Evolutionary conservation across 1,284 basidiomycete species (phyloP), one percentile per base, ranked within the genome.

Genomic region (Xerocomus nothofagi): DNA sequence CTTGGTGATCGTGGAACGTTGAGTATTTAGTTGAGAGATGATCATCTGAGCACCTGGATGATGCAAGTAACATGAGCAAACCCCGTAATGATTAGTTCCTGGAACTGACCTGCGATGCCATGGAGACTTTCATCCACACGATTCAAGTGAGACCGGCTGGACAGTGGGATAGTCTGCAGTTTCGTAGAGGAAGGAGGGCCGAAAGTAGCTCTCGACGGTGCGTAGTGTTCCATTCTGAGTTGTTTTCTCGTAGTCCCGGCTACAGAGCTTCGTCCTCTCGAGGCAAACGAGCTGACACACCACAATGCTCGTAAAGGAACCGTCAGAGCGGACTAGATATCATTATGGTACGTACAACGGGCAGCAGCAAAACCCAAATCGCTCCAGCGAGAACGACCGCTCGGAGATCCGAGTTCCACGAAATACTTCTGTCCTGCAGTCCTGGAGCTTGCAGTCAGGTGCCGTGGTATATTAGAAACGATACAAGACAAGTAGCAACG

Each of bases 11-110:
- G 62, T 54, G 26, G 58, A 51, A 31, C 68, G 71, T 18, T 74
- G 74, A 5, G 67, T 57, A 9, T 64, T 69, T 24, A 85, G 71
- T 38, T 71, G 63, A 12, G 67, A 60, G 34, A 86, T 76, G 21
- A 84, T 65, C 29, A 70, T 66, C 49, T 74, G 71, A 6, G 81
- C 82, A n/a, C 65, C 65, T 66, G 49, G 26, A 34, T 33, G 39
- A 34, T 3, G 27, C 17, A 26, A 24, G 39, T 37, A 18, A 39
- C 21, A 34, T 58, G 34, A 49, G 47, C 17, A 15, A 17, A 30
- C 15, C 1, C n/a, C n/a, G 11, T 2, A 7, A 21, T 31, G 18
- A 24, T 27, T 30, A 12, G 32, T 24, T 15, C 26, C 29, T 12
- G 15, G 36, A 39, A 50, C 52, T 43, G 15, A 64, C 63, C 63